phyloP scores from a whole-genome alignment of 805 yeast genomes.

The Zygoascus biomembranicola region DNA sequence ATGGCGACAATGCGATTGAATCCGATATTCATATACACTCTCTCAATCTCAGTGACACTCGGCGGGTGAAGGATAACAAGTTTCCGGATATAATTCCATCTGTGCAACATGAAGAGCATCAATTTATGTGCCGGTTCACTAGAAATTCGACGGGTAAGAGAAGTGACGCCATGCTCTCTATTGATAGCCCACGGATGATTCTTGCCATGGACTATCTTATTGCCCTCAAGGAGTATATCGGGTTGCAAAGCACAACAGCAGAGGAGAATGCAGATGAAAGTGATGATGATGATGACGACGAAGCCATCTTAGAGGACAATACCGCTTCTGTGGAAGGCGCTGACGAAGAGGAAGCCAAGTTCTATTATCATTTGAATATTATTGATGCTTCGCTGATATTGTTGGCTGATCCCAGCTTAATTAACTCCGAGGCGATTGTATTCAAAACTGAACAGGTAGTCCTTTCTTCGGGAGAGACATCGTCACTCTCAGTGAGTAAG shows the following conservation, averaged over 20 bases:
- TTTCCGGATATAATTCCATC: conserved; percentile 79
- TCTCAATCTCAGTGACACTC: conserved; percentile 68
- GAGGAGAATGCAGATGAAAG: conserved; percentile 9
- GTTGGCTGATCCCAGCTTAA: conserved; percentile 66
- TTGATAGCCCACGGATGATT: conserved; percentile 74
- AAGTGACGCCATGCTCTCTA: conserved; percentile 47
- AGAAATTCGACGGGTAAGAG: conserved; percentile 29
- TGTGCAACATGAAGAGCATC: conserved; percentile 52
- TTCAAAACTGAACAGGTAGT: conserved; percentile 76
- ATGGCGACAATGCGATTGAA: conserved; percentile 45
- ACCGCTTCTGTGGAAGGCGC: conserved; percentile 2
- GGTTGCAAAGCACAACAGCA: conserved; percentile 34
- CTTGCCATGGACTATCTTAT: conserved; percentile 81
- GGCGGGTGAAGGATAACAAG: conserved; percentile 53
- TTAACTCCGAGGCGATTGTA: conserved; percentile 78
- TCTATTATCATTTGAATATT: conserved; percentile 46
- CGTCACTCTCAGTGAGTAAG: conserved; percentile 60
- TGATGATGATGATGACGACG: conserved; percentile 7
- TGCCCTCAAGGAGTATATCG: conserved; percentile 61
- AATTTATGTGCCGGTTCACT: conserved; percentile 50
- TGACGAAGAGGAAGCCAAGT: conserved; percentile 8
- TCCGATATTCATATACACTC: conserved; percentile 62
- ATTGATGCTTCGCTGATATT: conserved; percentile 70
- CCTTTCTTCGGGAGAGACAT: conserved; percentile 57
- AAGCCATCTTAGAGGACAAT: conserved; percentile 2